These are phyloP conservation scores for Starmerella scarabaei DNA, from an alignment of 805 yeast genomes.

Conservation along the genomic window DNA sequence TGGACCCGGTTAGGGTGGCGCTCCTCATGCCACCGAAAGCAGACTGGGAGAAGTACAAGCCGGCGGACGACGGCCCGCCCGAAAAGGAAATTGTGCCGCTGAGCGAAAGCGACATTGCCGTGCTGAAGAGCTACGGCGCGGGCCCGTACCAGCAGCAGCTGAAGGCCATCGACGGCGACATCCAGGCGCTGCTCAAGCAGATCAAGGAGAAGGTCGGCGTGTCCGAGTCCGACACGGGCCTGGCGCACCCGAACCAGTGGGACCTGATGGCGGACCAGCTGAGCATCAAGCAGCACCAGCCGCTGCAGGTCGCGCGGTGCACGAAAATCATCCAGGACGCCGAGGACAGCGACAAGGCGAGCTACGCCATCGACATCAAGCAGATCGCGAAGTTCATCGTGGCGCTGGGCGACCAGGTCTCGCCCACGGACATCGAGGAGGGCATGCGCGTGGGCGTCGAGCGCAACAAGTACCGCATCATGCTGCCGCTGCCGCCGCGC, in stretches of 20 bases:
- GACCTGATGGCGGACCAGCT: slow-evolving; percentile 94
- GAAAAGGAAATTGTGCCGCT: slow-evolving; percentile 64
- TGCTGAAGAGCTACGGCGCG: slow-evolving; percentile 89
- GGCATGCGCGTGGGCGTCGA: slow-evolving; percentile 99
- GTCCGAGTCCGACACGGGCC: slow-evolving; percentile 88
- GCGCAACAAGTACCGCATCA: slow-evolving; percentile 91
- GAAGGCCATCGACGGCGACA: slow-evolving; percentile 74
- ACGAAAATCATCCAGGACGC: slow-evolving; percentile 67
- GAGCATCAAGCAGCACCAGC: slow-evolving; percentile 85
- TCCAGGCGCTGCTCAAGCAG: slow-evolving; percentile 67
- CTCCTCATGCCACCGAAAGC: too few relatives aligned
- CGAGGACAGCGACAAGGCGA: slow-evolving; percentile 58
- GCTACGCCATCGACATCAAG: slow-evolving; percentile 90
- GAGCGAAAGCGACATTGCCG: slow-evolving; percentile 94
- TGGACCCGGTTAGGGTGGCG: too few relatives aligned
- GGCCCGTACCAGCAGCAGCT: slow-evolving; percentile 84
- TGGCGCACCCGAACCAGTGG: slow-evolving; percentile 94
- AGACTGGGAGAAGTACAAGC: slow-evolving; percentile 94
- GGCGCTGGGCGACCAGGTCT: slow-evolving; percentile 88
- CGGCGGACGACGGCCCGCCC: slow-evolving; percentile 59
- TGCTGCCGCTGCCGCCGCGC: slow-evolving; percentile 92
- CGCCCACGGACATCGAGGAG: slow-evolving; percentile 97
- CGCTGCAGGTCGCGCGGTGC: slow-evolving; percentile 96
- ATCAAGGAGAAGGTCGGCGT: slow-evolving; percentile 87
- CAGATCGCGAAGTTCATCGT: slow-evolving; percentile 98